Base-by-base conservation (phyloP, 805 yeast species). In the Wickerhamiella hasegawae region DNA sequence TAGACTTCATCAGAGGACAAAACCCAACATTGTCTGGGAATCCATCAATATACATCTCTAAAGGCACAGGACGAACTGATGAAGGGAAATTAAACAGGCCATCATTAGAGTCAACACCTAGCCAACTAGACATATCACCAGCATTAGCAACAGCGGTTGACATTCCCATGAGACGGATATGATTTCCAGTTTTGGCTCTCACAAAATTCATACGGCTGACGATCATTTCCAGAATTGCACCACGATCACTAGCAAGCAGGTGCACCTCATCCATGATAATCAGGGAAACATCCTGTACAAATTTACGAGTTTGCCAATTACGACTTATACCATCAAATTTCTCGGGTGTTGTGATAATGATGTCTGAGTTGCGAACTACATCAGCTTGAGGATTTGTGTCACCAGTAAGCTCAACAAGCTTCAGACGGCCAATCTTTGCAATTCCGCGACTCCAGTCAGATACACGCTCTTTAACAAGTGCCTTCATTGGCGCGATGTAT, bases 401-500 rank as follows among this genome's bases (percentile, higher is more conserved):
- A 53, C 92, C 92, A 1, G 92, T 80, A 48, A 80, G 60, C 50
- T 80, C 92, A 5, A 80, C 85, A 32, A 80, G 62, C 43, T 63
- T 66, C 19, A 48, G 35, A 19, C 41, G 40, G 3, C 45, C 48
- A 3, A 42, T 44, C 24, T 34, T 39, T 32, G 48, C 44, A 23
- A 48, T 37, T 3, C 53, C 50, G 12, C 52, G 57, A 24, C 71
- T 53, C 92, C 92, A 80, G 47, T 81, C 92, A 44, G 73, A 80
- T 14, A 81, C 87, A 50, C 92, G 64, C 54, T 80, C 92, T 35
- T 85, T 59, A 1, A 80, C 92, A 45, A 80, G 65, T 0, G 92
- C 92, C 47, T 81, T 80, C 92, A 80, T 81, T 1, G 92, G 92
- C 1, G 92, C 92, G 58, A 80, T 78, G 51, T 81, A 80, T 5